Conservation (phyloP, 1,139 yeast genomes). For the Lodderomyces jiufengensis region DNA sequence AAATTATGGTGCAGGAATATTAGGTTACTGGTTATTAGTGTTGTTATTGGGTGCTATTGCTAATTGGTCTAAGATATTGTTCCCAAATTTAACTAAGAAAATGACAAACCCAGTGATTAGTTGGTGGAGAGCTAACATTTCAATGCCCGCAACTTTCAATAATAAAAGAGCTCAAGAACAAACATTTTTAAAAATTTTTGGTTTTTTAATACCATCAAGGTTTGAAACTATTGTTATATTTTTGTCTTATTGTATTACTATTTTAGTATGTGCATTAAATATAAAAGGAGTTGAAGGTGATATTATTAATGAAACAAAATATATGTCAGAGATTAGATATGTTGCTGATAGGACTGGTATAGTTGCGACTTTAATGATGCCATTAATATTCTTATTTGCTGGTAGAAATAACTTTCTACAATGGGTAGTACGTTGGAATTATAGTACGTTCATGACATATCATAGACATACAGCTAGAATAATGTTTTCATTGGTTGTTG, state of each 20-base stretch:
- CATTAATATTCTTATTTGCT: slow-evolving; percentile 39
- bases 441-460: slow-evolving; percentile 33
- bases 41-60: slow-evolving; percentile 35
- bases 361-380: slow-evolving; percentile 26
- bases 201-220: slow-evolving; percentile 24
- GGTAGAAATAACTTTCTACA: slow-evolving; percentile 43
- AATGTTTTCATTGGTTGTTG: slow-evolving; percentile 23
- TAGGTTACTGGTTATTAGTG: slow-evolving; percentile 50
- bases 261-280: slow-evolving; percentile 32
- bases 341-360: slow-evolving; percentile 34
- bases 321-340: slow-evolving; percentile 22
- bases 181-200: slow-evolving; percentile 8
- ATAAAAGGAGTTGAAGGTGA: slow-evolving; percentile 21
- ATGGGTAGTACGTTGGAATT: slow-evolving; percentile 39
- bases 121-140: slow-evolving; percentile 7
- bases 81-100: slow-evolving; percentile 16
- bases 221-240: slow-evolving; percentile 23
- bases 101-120: slow-evolving; percentile 1
- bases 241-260: slow-evolving; percentile 43
- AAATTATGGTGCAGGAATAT: slow-evolving; percentile 44
- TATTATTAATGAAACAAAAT: slow-evolving; percentile 17
- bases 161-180: slow-evolving; percentile 18
- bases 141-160: slow-evolving; percentile 26
- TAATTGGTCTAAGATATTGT: slow-evolving; percentile 36
- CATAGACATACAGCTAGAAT: slow-evolving; percentile 40